Evolutionary conservation across 805 yeast species (phyloP), one percentile per base, ranked within the genome.

Genomic region (Spencermartinsiella europaea): DNA sequence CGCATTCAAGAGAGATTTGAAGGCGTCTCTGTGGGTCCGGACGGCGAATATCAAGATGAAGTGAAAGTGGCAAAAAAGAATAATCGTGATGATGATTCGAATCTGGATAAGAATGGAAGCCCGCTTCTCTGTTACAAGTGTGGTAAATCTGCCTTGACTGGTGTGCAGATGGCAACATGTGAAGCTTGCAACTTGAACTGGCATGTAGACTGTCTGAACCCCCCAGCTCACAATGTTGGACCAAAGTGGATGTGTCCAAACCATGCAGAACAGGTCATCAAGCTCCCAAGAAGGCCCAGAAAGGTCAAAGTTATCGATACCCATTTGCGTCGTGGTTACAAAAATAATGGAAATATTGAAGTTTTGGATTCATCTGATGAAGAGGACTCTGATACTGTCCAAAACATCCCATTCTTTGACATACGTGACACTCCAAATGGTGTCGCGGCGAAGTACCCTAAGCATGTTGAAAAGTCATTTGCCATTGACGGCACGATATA

Each of bases 231-330:
- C 57, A 80, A 83, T 35, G 61, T 85, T 38, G 95, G 93, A 1
- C 72, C 73, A 38, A 85, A 82, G 63, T 91, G 96, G 98, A 81
- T 78, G 67, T 93, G 96, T 64, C 98, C 96, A 1, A 83, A 85
- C 55, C 97, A 88, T 67, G 77, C 79, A 17, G 84, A 76, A 40
- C 54, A 52, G 39, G 57, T 52, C 20, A 44, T 44, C 12, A 51
- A 40, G 37, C 36, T 57, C 25, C 62, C 63, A 7, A 46, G 62
- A 7, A 35, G 70, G 65, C 58, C 71, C 76, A 53, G 75, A 72
- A 53, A 76, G 73, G 53, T 78, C 78, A 64, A 72, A 3, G 66
- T 74, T 20, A 61, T 80, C 5, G 85, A 82, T 47, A 82, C 85
- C 2, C 65, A 70, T 17, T 66, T 79, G 47, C 61, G 74, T 1